These are phyloP conservation scores for Rhodotorula sp. DNA, from an alignment of 1,284 basidiomycete genomes.

Conservation along the genomic window DNA sequence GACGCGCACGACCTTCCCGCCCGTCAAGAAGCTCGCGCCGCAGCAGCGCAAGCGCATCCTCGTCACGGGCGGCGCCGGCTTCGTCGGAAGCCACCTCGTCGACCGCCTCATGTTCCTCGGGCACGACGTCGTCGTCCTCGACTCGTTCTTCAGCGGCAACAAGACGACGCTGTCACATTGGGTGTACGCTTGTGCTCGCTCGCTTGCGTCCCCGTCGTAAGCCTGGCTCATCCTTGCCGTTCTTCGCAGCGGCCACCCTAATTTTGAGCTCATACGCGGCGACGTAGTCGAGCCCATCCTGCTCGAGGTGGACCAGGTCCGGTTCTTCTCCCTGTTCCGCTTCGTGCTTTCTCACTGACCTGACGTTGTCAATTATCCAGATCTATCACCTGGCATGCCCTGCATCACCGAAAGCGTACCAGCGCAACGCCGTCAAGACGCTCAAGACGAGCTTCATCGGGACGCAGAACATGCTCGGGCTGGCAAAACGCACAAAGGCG, in stretches of 20 bases:
- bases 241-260: constrained; percentile 74
- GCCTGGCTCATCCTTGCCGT: too few relatives aligned
- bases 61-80: constrained; percentile 93
- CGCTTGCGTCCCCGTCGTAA: not conserved
- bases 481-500: constrained; percentile 97
- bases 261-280: constrained; percentile 96
- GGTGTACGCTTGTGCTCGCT: constrained; percentile 36
- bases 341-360: not conserved
- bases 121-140: constrained; percentile 88
- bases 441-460: constrained; percentile 98
- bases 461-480: constrained; percentile 90
- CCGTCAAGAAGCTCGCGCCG: constrained; percentile 80
- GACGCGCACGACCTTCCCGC: constrained; percentile 83
- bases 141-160: constrained; percentile 98
- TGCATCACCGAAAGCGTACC: constrained; percentile 78
- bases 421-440: constrained; percentile 93
- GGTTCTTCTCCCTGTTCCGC: not conserved
- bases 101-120: constrained; percentile 96
- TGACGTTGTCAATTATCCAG: constrained; percentile 50
- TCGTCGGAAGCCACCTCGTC: constrained; percentile 90
- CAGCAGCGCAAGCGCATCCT: constrained; percentile 81
- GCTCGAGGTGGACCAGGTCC: constrained; percentile 89
- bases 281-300: constrained; percentile 95
- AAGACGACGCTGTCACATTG: constrained; percentile 74
- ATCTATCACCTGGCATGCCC: constrained; percentile 97